Base-by-base conservation (phyloP, 2,329 filamentous ascomycete genomes). In the Aspergillus phoenicis region DNA sequence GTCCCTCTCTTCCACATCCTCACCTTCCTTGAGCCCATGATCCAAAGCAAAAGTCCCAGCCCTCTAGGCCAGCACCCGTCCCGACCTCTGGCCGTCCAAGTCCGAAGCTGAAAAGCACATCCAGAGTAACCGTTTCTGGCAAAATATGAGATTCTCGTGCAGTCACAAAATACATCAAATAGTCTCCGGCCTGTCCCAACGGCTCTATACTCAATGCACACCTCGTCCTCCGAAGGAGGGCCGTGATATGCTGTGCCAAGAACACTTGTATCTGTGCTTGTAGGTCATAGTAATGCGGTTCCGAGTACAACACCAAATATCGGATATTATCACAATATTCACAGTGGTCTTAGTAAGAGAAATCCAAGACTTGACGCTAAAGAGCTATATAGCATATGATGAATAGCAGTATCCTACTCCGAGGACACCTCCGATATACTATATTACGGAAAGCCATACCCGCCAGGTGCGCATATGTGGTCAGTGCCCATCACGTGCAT, bases 51-150 rank as follows among this genome's bases (percentile, higher is more conserved):
- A 26, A 38, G 43, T 17, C 38, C 33, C 2, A 41, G 30, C 59
- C 4, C 54, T 53, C 11, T 53, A 48, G 20, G 43, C 60, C n/a
- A 60, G 51, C n/a, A 80, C 79, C 60, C 86, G 91, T 7, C 85
- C 89, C 52, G 91, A 95, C 67, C 68, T 82, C 54, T 96, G 91
- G 91, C 87, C 90, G 0, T 89, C 87, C 1, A 84, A 87, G 5
- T 78, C 78, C 20, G 87, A 80, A 2, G 91, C 91, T 11, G 81
- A 80, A 56, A 82, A 80, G 5, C 77, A 84, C 5, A 90, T 95
- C 75, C 74, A 75, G 53, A 83, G 83, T 47, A 88, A 81, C 68
- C 82, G 82, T 41, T 93, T 93, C 76, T 95, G 92, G 77, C 79
- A 84, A 49, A 65, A 81, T 20, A 2, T 96, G 91, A 91, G 90